Evolutionary conservation across 345 rosid genomes (phyloP).

Genomic region (Ceriops zippeliana): DNA sequence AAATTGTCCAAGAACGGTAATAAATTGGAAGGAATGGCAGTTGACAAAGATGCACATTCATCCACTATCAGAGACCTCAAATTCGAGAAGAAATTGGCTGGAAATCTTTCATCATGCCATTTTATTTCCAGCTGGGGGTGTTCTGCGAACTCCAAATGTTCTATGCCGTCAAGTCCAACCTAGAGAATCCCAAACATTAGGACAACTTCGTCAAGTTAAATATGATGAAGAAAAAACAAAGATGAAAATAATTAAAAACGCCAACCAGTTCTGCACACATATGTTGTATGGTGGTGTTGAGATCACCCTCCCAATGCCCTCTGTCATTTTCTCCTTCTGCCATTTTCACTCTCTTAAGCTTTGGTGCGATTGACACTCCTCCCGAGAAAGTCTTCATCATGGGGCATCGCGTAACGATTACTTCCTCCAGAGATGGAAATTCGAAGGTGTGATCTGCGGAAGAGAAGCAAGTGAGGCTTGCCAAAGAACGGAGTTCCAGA

Average conservation of each 20-base stretch:
- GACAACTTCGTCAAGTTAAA: no score
- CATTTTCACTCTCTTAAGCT: neutral
- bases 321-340: neutral
- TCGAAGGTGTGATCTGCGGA: neutral
- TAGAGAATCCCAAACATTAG: neutral
- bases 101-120: constrained; percentile 7
- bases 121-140: neutral
- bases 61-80: constrained; percentile 4
- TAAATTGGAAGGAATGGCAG: constrained; percentile 8
- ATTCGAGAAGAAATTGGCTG: neutral
- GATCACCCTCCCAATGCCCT: constrained; percentile 9
- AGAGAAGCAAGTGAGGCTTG: constrained; percentile 2
- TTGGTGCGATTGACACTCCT: constrained; percentile 22
- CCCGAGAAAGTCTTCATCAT: constrained; percentile 14
- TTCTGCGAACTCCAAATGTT: constrained; percentile 2
- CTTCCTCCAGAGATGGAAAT: constrained; percentile 15
- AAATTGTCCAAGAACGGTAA: neutral
- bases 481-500: neutral
- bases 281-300: constrained; percentile 9
- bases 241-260: neutral
- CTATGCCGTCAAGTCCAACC: constrained; percentile 3
- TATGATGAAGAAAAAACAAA: no score
- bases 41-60: neutral
- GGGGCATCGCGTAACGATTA: constrained; percentile 16
- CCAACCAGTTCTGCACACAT: constrained; percentile 10